phyloP scores from a whole-genome alignment of 2,329 filamentous ascomycete species.

The Rugonectria rugulosa region DNA sequence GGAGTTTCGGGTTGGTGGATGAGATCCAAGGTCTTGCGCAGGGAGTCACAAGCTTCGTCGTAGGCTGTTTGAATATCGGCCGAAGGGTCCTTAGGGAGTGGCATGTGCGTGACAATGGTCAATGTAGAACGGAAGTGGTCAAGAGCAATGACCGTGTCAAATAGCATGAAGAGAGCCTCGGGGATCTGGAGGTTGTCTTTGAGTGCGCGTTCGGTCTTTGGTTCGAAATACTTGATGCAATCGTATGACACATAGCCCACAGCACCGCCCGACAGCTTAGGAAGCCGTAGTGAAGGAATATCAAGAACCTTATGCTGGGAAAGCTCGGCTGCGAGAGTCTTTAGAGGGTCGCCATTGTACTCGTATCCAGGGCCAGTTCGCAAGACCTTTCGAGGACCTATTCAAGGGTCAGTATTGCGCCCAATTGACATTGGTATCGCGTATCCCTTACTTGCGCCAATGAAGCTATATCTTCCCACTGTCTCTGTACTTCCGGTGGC shows the following conservation, averaged over 20 bases:
- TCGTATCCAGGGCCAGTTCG: slow-evolving; percentile 90
- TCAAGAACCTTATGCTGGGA: slow-evolving; percentile 79
- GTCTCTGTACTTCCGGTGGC: slow-evolving; percentile 82
- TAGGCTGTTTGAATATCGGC: slow-evolving; percentile 54
- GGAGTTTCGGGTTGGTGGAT: slow-evolving; percentile 79
- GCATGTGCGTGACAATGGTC: slow-evolving; percentile 92
- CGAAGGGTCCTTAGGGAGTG: slow-evolving; percentile 64
- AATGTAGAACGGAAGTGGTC: slow-evolving; percentile 94
- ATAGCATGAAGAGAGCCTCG: slow-evolving; percentile 96
- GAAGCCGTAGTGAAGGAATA: slow-evolving; percentile 82
- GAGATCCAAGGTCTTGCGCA: slow-evolving; percentile 70
- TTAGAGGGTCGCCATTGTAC: slow-evolving; percentile 82
- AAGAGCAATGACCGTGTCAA: slow-evolving; percentile 91
- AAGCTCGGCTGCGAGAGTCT: slow-evolving; percentile 82
- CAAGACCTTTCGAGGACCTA: slow-evolving; percentile 77
- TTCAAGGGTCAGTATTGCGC: slow-evolving; percentile 18
- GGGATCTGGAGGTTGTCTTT: slow-evolving; percentile 89
- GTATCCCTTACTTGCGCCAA: slow-evolving; percentile 66
- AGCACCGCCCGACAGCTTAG: slow-evolving; percentile 87
- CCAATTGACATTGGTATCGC: background rate
- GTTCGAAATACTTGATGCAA: slow-evolving; percentile 97
- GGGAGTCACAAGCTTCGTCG: slow-evolving; percentile 66
- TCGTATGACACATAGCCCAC: slow-evolving; percentile 98
- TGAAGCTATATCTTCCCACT: slow-evolving; percentile 94
- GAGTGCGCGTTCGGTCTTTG: slow-evolving; percentile 88